A percentile compares a stretch with the other conserved stretches of the same genome.
phyloP scores from a whole-genome alignment of 495 filamentous ascomycete genomes.

The Astrocystis sublimbata region DNA sequence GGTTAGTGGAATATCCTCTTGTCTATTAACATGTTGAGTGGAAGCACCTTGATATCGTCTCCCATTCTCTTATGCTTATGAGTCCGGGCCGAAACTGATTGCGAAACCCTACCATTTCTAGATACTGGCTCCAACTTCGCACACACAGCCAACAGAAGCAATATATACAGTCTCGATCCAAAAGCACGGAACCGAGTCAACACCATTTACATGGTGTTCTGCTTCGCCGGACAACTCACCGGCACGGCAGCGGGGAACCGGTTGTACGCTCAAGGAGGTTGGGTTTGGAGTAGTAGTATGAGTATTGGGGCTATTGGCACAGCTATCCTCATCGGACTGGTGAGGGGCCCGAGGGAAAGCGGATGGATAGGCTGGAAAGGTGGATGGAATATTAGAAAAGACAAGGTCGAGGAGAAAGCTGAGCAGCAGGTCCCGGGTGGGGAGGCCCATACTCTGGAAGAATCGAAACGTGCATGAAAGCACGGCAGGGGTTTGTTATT shows the following conservation, averaged over 20 bases:
- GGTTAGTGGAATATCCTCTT: slow-evolving; percentile 9
- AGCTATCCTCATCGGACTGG: slow-evolving; percentile 58
- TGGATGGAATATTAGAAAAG: slow-evolving; percentile 56
- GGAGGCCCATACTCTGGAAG: not conserved
- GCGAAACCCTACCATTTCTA: slow-evolving; percentile 24
- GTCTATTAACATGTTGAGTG: not conserved
- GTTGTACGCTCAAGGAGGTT: slow-evolving; percentile 68
- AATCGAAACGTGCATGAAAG: not conserved
- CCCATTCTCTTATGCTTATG: not conserved
- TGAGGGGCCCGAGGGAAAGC: slow-evolving; percentile 66
- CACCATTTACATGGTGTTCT: slow-evolving; percentile 77
- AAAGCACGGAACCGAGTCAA: slow-evolving; percentile 76
- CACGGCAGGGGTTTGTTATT: not conserved
- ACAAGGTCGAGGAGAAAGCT: slow-evolving; percentile 16
- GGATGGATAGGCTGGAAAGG: slow-evolving; percentile 77
- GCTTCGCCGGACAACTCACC: slow-evolving; percentile 73
- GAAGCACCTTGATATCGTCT: not conserved
- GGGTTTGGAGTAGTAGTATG: slow-evolving; percentile 66
- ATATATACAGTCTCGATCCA: slow-evolving; percentile 71
- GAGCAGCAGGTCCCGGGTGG: not conserved
- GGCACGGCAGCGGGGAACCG: slow-evolving; percentile 73
- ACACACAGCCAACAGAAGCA: slow-evolving; percentile 72
- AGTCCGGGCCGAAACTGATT: not conserved
- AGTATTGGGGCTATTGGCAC: slow-evolving; percentile 66
- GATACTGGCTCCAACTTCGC: slow-evolving; percentile 75